Percentiles rank a stretch among this genome's conserved stretches.
phyloP scores from a whole-genome alignment of 257 asterid species.

The Misopates orontium region DNA sequence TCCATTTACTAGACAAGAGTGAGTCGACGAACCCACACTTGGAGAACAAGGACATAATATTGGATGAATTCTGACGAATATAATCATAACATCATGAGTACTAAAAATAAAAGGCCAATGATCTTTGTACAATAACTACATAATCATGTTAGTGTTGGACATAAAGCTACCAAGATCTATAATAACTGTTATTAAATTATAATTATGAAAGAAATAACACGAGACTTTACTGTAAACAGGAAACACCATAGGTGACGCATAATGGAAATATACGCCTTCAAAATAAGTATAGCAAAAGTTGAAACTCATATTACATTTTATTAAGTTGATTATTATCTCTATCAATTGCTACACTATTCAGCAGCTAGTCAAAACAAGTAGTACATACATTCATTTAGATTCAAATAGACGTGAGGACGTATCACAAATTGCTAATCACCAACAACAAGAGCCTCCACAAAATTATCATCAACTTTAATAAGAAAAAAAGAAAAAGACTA shows the following conservation, averaged over 20 bases:
- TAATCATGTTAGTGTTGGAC: not conserved
- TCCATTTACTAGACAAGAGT: too few relatives aligned
- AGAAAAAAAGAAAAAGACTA: too few relatives aligned
- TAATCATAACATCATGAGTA: too few relatives aligned
- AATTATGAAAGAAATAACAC: too few relatives aligned
- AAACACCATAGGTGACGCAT: not conserved
- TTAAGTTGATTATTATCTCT: constrained; percentile 3
- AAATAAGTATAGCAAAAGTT: not conserved
- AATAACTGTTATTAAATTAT: too few relatives aligned
- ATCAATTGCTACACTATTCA: constrained; percentile 6
- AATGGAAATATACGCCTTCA: not conserved
- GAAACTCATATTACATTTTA: not conserved
- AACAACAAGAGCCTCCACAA: not conserved
- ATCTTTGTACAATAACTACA: too few relatives aligned
- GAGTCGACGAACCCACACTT: too few relatives aligned
- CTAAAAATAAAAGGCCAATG: too few relatives aligned
- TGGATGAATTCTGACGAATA: too few relatives aligned
- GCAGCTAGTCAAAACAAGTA: constrained; percentile 7
- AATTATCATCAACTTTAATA: not conserved
- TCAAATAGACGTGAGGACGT: not conserved
- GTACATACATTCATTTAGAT: not conserved
- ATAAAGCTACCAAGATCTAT: not conserved
- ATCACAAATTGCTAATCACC: not conserved
- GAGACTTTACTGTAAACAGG: not conserved
- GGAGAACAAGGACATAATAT: too few relatives aligned